Base-by-base conservation (phyloP, 1,284 basidiomycete species). In the Cutaneotrichosporon sp. region DNA sequence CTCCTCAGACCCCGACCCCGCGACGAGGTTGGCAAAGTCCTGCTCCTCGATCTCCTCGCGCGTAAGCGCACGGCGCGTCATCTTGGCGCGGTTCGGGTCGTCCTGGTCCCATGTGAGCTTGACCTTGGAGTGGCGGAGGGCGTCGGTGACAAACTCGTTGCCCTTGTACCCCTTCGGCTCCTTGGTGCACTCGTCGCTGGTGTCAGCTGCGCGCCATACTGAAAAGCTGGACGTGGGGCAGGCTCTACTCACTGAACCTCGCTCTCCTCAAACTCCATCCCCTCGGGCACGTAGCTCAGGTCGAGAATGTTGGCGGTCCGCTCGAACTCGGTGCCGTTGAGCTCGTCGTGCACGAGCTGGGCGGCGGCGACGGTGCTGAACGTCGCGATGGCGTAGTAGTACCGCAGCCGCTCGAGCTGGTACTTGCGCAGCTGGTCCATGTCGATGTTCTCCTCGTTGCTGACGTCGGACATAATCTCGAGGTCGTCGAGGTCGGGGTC, bases 31-130 rank as follows among this genome's bases (percentile, higher is more conserved):
- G 47, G 83, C 85, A 82, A 95, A 97, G 73, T 97, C 92, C 54
- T 87, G 86, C 64, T 94, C 90, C 55, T 95, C 92, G 36, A 97
- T 89, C 74, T 95, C 91, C 72, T 90, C 87, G 58, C 86, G 85
- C 0, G 89, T 87, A 55, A 97, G 82, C 14, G 84, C 81, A 46
- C 92, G 86, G 55, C 94, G 87, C 11, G 92, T 92, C 51, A 97
- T 72, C 61, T 88, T 87, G 63, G 83, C 85, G 20, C 97, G 89
- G 74, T 95, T 90, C 2, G 92, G 89, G 72, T 99, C 95, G 78
- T 99, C 97, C 67, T 95, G 92, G 73, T 99, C 97, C 97, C 97
- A 99, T 10, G 95, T 98, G 27, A 99, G 84, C 73, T 92, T 95
- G 68, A 99, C 95, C 81, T 93, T 95, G 14, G 97, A 99, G 77